Evolutionary conservation across 163 green algal genomes (phyloP).

Genomic region (Scenedesmus sp.): DNA sequence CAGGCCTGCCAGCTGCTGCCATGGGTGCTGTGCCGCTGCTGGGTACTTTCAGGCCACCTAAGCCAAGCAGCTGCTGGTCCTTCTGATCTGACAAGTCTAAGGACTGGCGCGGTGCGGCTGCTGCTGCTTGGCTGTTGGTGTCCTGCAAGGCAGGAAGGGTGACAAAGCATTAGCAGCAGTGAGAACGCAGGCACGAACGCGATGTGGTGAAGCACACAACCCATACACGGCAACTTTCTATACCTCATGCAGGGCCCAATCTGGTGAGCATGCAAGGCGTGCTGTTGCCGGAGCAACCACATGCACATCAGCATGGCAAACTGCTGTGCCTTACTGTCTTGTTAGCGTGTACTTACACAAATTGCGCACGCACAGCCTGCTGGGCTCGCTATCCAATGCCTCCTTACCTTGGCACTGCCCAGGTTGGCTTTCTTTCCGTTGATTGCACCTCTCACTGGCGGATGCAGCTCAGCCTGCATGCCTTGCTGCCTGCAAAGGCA

Average conservation of each 20-base stretch:
- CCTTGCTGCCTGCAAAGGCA: background rate
- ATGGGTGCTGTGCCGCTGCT: conserved; percentile 7
- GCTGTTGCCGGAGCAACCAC: too few relatives aligned
- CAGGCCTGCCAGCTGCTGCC: conserved; percentile 4
- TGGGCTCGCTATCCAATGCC: background rate
- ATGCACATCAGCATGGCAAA: too few relatives aligned
- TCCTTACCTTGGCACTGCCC: background rate
- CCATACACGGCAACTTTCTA: too few relatives aligned
- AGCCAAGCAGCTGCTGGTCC: conserved; percentile 4
- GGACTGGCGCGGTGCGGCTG: background rate
- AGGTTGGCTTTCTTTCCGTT: background rate
- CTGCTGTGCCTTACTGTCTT: too few relatives aligned
- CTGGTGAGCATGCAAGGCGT: too few relatives aligned
- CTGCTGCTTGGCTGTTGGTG: background rate
- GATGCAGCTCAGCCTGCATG: conserved; percentile 13
- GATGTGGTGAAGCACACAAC: too few relatives aligned
- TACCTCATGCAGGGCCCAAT: too few relatives aligned
- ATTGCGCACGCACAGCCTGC: background rate
- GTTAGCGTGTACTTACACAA: too few relatives aligned
- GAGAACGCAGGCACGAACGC: too few relatives aligned
- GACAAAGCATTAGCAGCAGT: background rate
- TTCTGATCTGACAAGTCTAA: conserved; percentile 4
- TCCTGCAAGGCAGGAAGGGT: background rate
- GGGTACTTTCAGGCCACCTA: background rate
- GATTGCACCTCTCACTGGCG: background rate